These are phyloP conservation scores for Argentina anserina DNA, from an alignment of 306 rosid species.

Conservation along the genomic window DNA sequence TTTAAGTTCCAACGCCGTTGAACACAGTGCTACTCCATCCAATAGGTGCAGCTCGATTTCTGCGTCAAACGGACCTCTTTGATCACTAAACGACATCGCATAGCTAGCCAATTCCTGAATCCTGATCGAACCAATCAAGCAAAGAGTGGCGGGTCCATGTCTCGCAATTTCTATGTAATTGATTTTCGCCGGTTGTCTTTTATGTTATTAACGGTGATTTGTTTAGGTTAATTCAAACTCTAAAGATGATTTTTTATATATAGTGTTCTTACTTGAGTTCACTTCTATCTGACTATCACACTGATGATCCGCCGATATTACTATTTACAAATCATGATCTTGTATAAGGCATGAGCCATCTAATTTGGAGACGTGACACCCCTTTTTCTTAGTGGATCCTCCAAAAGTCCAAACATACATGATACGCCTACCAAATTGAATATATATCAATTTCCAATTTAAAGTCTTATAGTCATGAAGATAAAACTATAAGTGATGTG, in stretches of 20 bases:
- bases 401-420: background rate
- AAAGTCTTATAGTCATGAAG: background rate
- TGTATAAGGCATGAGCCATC: slow-evolving; percentile 28
- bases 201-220: too few species aligned
- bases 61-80: background rate
- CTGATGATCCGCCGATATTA: too few species aligned
- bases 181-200: too few species aligned
- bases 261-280: too few species aligned
- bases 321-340: slow-evolving; percentile 26
- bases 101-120: too few species aligned
- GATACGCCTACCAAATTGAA: background rate
- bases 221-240: too few species aligned
- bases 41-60: background rate
- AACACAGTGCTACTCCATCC: slow-evolving; percentile 3
- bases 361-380: slow-evolving; percentile 17
- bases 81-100: slow-evolving; percentile 1
- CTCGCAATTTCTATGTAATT: background rate
- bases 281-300: too few species aligned
- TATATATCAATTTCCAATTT: background rate
- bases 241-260: too few species aligned
- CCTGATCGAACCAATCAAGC: background rate
- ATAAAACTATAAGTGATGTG: background rate
- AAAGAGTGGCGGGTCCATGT: background rate
- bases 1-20: slow-evolving; percentile 18
- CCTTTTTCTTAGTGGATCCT: slow-evolving; percentile 13